Evolutionary conservation across 192 early-diverging fungal genomes (phyloP), one percentile per base, ranked within the genome.

Genomic region (Geosiphon pyriformis): DNA sequence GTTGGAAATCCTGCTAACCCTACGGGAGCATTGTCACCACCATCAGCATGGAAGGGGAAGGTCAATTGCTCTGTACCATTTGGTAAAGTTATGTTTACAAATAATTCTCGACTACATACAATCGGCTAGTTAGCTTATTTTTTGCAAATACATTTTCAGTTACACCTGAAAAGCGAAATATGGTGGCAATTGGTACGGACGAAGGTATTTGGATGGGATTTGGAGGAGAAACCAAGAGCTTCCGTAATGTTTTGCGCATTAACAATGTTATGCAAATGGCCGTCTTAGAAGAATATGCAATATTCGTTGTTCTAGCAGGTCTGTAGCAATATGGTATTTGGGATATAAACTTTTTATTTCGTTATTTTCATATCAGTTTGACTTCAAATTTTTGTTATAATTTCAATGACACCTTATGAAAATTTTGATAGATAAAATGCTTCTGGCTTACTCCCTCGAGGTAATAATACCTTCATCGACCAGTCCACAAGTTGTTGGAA

Each of bases 251-350:
- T 61, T 72, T 75, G 64, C 79, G 82, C 48, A 78, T 89, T 23
- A 67, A 92, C 49, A 87, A 87, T 68, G 87, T 95, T 42, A 80
- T 73, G 22, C 94, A 98, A 75, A 83, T 98, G 49, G 94, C 94
- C 70, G 87, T 93, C 30, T 67, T 96, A 59, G 86, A 88, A 70
- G 83, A 88, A 26, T 83, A 83, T 68, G 86, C 88, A 29, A 81
- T 93, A 31, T 70, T 98, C 64, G 77, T 94, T 29, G 83, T 97
- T 20, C 73, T 96, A 12, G 85, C 92, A 4, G 82, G 87, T 59
- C 84, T 87, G 53, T 87, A 86, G 20, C 20, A 18, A 52, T 20
- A 32, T 25, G 8, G 20, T 33, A 37, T 42, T 10, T 42, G 15
- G 37, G 15, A 42, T 42, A 15, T 20, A n/a, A n/a, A 20, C 11